Evolutionary conservation across 371 early-diverging fungal species (phyloP).

Genomic region (Mortierella sp.): DNA sequence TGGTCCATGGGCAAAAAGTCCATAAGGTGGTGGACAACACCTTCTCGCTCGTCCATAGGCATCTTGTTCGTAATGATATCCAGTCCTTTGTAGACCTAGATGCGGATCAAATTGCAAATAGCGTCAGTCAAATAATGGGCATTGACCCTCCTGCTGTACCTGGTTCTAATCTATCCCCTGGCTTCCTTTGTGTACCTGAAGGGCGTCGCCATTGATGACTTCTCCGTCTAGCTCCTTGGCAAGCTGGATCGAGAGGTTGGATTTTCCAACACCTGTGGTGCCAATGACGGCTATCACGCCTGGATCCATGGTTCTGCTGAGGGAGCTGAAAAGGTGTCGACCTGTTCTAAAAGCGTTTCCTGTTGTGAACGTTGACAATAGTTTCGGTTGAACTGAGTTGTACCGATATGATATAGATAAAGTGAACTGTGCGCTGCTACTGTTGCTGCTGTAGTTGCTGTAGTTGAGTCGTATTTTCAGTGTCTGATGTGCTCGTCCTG

Average conservation of each 20-base stretch:
- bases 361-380: background rate
- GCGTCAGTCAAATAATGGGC: background rate
- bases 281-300: slow-evolving; percentile 76
- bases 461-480: background rate
- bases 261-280: slow-evolving; percentile 96
- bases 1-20: slow-evolving; percentile 80
- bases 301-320: slow-evolving; percentile 45
- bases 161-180: background rate
- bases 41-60: slow-evolving; percentile 77
- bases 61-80: slow-evolving; percentile 97
- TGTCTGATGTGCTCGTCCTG: slow-evolving; percentile 13
- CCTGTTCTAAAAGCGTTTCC: background rate
- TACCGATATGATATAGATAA: background rate
- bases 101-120: background rate
- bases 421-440: background rate
- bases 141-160: background rate
- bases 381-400: background rate
- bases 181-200: slow-evolving; percentile 78
- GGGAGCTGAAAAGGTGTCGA: background rate
- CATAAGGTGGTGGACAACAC: slow-evolving; percentile 90
- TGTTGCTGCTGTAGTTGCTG: background rate
- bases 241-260: slow-evolving; percentile 90
- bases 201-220: slow-evolving; percentile 94
- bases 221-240: slow-evolving; percentile 89
- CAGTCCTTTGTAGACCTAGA: slow-evolving; percentile 89